Evolutionary conservation across 441 rosid species (phyloP), one percentile per base, ranked within the genome.

Genomic region (Pelargonium australe): DNA sequence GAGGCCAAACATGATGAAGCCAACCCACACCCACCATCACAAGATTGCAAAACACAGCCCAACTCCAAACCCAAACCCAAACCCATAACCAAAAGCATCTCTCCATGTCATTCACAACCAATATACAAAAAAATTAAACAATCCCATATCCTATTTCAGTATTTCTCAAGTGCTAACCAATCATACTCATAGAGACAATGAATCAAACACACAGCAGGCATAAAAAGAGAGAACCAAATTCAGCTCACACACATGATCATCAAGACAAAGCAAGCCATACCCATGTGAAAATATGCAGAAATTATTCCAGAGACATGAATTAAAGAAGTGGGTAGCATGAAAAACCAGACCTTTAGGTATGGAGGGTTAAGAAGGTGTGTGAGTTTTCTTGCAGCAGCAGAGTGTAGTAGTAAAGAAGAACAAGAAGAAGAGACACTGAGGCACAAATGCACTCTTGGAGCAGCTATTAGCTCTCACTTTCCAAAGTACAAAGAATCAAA

Each of bases 31-130:
- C 55, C 55, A 49, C 62, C 17, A 17, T 57, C 28, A 1, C 23
- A 57, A 57, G 25, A 57, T 16, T 17, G 62, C 62, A 28, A 62
- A 66, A 51, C 45, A 49, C 31, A 19, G 67, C 41, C 64, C 57
- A 12, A 74, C 72, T 61, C 12, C 45, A 69, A 65, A 72, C 64
- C 64, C 45, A 69, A 65, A 72, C 64, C 64, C 63, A 28, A 63
- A 34, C 40, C 40, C 40, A 34, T 34, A 34, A 34, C 62, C 62
- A 57, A 57, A 43, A 69, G 23, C 71, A 67, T 61, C 62, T 63
- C 16, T 5, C 40, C 37, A 20, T 41, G 76, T 70, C 61, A 67
- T 78, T 72, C 72, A 12, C 40, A 64, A 65, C 49, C 25, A 70
- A 69, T 71, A 9, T 40, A 67, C 9, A n/a, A 17, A 40, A 8